Conservation (phyloP, 352 stramenopile genomes). For the Hyaloperonospora brassicae region DNA sequence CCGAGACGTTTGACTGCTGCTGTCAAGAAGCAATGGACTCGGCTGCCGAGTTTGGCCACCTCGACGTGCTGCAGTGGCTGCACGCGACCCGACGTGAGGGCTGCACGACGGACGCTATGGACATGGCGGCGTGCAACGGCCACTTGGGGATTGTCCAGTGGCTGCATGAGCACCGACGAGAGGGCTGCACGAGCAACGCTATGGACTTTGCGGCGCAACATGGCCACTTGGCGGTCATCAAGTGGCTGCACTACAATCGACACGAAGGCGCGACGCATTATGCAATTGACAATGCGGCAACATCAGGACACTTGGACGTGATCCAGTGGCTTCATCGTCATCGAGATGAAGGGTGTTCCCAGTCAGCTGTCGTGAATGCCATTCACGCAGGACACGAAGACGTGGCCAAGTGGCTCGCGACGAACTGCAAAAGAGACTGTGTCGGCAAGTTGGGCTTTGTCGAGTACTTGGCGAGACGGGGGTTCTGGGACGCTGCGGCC, state of each 20-base stretch:
- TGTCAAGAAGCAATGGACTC: constrained; percentile 55
- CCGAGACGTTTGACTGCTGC: constrained; percentile 37
- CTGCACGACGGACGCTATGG: constrained; percentile 62
- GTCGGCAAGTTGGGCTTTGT: constrained; percentile 27
- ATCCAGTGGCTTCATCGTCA: constrained; percentile 48
- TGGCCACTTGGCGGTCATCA: constrained; percentile 47
- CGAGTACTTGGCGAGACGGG: constrained; percentile 29
- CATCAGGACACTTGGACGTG: constrained; percentile 35
- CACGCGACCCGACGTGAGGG: constrained; percentile 37
- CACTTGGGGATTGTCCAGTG: constrained; percentile 49
- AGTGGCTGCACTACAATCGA: constrained; percentile 50
- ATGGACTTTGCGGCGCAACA: constrained; percentile 61
- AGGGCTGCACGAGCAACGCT: constrained; percentile 50
- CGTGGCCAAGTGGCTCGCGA: constrained; percentile 48
- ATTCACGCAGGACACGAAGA: constrained; percentile 42
- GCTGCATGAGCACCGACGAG: constrained; percentile 44
- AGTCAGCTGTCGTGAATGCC: constrained; percentile 59
- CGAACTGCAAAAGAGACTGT: constrained; percentile 36
- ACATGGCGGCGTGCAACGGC: constrained; percentile 51
- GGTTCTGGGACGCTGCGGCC: constrained; percentile 23
- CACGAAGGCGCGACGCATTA: constrained; percentile 43
- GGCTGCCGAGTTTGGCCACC: constrained; percentile 52
- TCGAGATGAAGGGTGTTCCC: constrained; percentile 55
- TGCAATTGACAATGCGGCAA: constrained; percentile 54
- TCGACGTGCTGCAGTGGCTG: constrained; percentile 52